Conservation (phyloP, 345 rosid species). For the Dovyalis caffra region DNA sequence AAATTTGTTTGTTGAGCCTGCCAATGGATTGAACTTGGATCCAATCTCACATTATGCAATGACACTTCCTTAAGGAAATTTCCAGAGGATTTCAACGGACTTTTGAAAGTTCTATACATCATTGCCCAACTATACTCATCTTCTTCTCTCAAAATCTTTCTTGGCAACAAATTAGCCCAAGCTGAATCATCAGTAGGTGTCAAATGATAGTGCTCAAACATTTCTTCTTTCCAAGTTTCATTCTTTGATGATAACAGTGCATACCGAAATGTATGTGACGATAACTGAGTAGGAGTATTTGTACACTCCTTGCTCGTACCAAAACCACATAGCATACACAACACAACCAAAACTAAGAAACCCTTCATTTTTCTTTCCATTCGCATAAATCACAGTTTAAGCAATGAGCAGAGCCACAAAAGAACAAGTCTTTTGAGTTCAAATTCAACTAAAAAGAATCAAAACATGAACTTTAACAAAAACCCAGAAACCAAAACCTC, state of each 20-base stretch:
- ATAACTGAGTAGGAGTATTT: constrained; percentile 49
- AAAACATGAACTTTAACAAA: constrained; percentile 8
- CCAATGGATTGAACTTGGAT: constrained; percentile 57
- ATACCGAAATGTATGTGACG: constrained; percentile 72
- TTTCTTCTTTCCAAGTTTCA: constrained; percentile 59
- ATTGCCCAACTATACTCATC: constrained; percentile 66
- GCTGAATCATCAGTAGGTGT: constrained; percentile 78
- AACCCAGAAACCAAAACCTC: constrained; percentile 23
- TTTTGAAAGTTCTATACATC: constrained; percentile 70
- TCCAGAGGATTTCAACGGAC: constrained; percentile 33
- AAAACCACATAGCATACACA: constrained; percentile 22
- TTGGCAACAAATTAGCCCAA: constrained; percentile 70
- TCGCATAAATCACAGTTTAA: background rate
- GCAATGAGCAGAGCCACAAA: background rate
- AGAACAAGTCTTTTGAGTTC: background rate
- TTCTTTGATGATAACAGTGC: constrained; percentile 62
- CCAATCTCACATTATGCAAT: constrained; percentile 76
- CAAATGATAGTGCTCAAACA: constrained; percentile 79
- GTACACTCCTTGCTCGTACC: constrained; percentile 80
- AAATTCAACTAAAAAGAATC: background rate
- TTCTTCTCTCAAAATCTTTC: constrained; percentile 65
- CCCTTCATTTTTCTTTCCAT: constrained; percentile 27
- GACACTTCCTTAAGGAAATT: constrained; percentile 71
- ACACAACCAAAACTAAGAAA: constrained; percentile 15
- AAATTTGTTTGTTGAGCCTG: constrained; percentile 83